phyloP scores from a whole-genome alignment of 2,329 filamentous ascomycete genomes.

The Pyricularia grisea region DNA sequence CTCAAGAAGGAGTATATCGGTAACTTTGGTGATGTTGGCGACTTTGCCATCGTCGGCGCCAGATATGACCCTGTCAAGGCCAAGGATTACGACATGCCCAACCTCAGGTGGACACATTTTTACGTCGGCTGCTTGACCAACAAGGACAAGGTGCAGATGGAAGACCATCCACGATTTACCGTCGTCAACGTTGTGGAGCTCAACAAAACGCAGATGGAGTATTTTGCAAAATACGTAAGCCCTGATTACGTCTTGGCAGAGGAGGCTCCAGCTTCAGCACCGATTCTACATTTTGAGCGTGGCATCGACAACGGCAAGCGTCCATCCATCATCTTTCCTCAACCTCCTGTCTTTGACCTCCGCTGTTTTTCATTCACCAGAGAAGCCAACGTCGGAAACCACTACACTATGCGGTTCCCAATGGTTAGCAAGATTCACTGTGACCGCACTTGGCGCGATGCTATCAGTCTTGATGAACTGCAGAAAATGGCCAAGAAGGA shows the following conservation, averaged over 20 bases:
- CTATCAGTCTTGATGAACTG: conserved; percentile 59
- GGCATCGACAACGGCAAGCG: conserved; percentile 29
- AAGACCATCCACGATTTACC: conserved; percentile 49
- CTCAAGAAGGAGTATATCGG: conserved; percentile 80
- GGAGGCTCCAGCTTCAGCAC: conserved; percentile 23
- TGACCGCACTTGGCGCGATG: conserved; percentile 62
- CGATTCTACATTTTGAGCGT: conserved; percentile 36
- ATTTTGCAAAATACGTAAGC: conserved; percentile 38
- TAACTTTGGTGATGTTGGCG: conserved; percentile 70
- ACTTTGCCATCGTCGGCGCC: conserved; percentile 72
- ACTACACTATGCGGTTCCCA: conserved; percentile 70
- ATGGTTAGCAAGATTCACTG: conserved; percentile 66
- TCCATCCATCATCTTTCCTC: conserved; percentile 49
- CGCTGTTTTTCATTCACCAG: conserved; percentile 74
- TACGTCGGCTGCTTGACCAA: conserved; percentile 70
- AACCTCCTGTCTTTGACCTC: conserved; percentile 70
- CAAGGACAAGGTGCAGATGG: conserved; percentile 44
- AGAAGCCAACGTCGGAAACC: conserved; percentile 50
- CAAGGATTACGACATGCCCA: conserved; percentile 39
- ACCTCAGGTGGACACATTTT: conserved; percentile 69
- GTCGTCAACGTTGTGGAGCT: conserved; percentile 57
- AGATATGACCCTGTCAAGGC: conserved; percentile 59
- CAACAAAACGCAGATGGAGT: conserved; percentile 37
- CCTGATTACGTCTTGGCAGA: conserved; percentile 27
- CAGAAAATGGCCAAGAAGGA: conserved; percentile 52